Conservation (phyloP, 1,139 yeast species). For the Saccharomyces hybrid region DNA sequence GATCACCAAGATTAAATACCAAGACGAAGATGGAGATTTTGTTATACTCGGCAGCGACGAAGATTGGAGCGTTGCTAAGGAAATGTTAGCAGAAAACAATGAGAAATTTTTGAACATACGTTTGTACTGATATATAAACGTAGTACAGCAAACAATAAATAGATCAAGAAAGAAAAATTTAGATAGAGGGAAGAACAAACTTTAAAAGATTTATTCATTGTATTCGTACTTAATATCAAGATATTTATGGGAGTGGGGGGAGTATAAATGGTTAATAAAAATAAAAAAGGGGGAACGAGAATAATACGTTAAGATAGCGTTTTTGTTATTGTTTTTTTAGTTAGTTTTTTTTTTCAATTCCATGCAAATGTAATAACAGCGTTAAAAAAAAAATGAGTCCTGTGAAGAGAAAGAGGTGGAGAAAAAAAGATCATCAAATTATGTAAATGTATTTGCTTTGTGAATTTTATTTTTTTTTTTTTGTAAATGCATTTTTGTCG, state of each 20-base stretch:
- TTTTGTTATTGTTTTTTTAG: neutral
- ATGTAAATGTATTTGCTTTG: neutral
- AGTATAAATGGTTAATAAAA: too few relatives aligned
- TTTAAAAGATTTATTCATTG: neutral
- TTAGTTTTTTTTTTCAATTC: neutral
- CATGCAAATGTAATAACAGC: neutral
- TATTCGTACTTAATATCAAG: neutral
- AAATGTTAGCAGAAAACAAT: slow-evolving; percentile 35
- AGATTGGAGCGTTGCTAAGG: slow-evolving; percentile 45
- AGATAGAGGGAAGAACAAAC: neutral
- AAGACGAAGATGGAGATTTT: slow-evolving; percentile 93
- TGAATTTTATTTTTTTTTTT: neutral
- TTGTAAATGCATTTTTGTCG: neutral
- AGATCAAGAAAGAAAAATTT: neutral
- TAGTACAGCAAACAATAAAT: neutral
- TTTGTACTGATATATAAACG: slow-evolving; percentile 22
- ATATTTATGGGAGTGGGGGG: neutral
- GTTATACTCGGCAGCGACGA: slow-evolving; percentile 83
- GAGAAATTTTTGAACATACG: slow-evolving; percentile 35
- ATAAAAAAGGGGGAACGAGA: neutral
- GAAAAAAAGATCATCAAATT: neutral
- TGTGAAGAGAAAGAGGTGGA: neutral
- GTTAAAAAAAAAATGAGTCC: neutral
- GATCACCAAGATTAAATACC: slow-evolving; percentile 55
- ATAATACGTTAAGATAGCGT: neutral